Evolutionary conservation across 2,329 filamentous ascomycete species (phyloP).

Genomic region (Keithomyces neogunnii): DNA sequence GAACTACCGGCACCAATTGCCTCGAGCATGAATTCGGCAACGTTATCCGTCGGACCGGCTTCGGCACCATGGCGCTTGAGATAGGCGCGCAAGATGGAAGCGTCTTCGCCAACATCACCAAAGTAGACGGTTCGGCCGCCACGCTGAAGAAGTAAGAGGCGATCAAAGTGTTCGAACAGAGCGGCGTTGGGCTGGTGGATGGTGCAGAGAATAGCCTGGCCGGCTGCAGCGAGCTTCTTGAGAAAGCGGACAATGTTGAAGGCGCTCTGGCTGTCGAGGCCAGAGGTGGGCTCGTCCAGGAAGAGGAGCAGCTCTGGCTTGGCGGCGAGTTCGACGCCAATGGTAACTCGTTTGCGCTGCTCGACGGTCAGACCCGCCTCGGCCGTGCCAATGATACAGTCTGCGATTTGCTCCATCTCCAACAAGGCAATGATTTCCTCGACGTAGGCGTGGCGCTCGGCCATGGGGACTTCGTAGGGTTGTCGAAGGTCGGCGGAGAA

Average conservation of each 20-base stretch:
- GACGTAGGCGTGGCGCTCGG: conserved; percentile 51
- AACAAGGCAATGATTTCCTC: conserved; percentile 52
- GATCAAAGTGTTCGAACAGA: conserved; percentile 82
- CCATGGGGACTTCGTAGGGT: conserved; percentile 40
- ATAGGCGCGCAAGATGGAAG: conserved; percentile 58
- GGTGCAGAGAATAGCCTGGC: conserved; percentile 82
- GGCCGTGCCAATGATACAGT: conserved; percentile 48
- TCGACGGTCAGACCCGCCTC: conserved; percentile 65
- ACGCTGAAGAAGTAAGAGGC: conserved; percentile 67
- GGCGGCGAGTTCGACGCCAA: conserved; percentile 81
- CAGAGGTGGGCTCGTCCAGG: conserved; percentile 71
- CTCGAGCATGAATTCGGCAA: conserved; percentile 77
- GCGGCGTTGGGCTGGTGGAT: conserved; percentile 86
- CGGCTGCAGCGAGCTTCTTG: conserved; percentile 67
- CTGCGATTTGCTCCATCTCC: conserved; percentile 51
- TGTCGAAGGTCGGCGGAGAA: conserved; percentile 57
- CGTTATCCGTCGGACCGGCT: conserved; percentile 45
- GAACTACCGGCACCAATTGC: conserved; percentile 69
- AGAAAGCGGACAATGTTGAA: conserved; percentile 73
- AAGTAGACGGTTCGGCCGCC: conserved; percentile 82
- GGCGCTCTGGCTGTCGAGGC: conserved; percentile 54
- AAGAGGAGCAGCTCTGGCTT: conserved; percentile 71
- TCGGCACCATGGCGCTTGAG: conserved; percentile 52
- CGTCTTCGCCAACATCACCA: conserved; percentile 72
- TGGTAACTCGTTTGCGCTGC: conserved; percentile 71